A percentile compares a stretch with the other conserved stretches of the same genome.
Evolutionary conservation across 768 basidiomycete species (phyloP).

Genomic region (Daedaleopsis nitida): DNA sequence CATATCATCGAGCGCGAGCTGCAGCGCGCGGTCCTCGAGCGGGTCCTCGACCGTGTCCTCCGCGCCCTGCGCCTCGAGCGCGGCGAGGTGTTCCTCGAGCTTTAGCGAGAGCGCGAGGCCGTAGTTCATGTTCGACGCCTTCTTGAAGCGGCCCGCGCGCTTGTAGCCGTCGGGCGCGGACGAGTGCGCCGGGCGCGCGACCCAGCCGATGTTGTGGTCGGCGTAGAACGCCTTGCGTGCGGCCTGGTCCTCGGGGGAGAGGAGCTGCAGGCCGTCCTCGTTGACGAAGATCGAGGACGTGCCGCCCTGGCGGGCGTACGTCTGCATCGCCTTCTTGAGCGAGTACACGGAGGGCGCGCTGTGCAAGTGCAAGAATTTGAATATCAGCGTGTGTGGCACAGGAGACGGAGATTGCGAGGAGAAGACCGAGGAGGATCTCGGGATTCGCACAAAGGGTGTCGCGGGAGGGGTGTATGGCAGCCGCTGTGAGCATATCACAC

Average conservation of each 20-base stretch:
- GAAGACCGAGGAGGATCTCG: background rate
- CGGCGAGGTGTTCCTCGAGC: constrained; percentile 50
- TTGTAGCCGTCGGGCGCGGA: constrained; percentile 64
- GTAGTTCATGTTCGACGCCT: constrained; percentile 92
- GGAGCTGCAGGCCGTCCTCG: constrained; percentile 79
- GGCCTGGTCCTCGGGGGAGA: constrained; percentile 61
- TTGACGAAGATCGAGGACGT: constrained; percentile 78
- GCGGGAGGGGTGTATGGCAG: too few species aligned
- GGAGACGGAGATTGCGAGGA: constrained; percentile 14
- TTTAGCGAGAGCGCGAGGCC: constrained; percentile 67
- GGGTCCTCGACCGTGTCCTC: constrained; percentile 45
- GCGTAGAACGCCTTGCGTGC: constrained; percentile 74
- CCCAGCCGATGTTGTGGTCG: constrained; percentile 79
- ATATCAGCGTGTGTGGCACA: background rate
- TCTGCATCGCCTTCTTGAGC: constrained; percentile 84
- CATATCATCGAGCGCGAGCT: constrained; percentile 74
- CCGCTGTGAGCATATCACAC: background rate
- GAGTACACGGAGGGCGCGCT: constrained; percentile 77
- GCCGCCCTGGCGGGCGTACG: constrained; percentile 88
- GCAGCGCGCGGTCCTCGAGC: constrained; percentile 73
- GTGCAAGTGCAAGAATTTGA: constrained; percentile 5
- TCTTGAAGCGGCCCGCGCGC: constrained; percentile 90
- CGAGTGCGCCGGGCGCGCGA: constrained; percentile 77
- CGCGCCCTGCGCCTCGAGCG: constrained; percentile 44
- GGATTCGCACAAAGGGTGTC: background rate